Conservation (phyloP, 345 rosid species). For the Turnera subulata region DNA sequence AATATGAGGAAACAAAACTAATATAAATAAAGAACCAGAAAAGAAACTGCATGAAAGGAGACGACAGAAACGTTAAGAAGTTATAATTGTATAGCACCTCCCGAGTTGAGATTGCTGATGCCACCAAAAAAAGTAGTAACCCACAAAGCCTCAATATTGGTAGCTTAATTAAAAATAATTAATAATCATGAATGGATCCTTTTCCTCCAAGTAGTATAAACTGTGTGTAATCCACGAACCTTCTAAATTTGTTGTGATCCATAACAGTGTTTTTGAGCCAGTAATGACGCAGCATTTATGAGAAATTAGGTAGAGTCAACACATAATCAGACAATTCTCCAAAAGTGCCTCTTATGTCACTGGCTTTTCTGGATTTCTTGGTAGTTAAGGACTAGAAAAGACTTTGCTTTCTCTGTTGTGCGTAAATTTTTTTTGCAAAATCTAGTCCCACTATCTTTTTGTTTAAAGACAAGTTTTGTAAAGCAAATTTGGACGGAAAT, state of each 20-base stretch:
- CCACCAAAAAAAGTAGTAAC: neutral
- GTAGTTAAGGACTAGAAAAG: conserved; percentile 13
- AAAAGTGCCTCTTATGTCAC: neutral
- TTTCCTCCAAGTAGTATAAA: conserved; percentile 6
- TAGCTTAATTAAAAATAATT: neutral
- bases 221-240: conserved; percentile 9
- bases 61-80: too few relatives aligned
- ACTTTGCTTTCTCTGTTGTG: neutral
- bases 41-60: neutral
- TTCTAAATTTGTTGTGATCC: conserved; percentile 9
- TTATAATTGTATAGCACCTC: too few relatives aligned
- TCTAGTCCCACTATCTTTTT: too few relatives aligned
- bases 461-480: too few relatives aligned
- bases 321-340: neutral
- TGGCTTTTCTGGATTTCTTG: conserved; percentile 14
- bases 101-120: neutral
- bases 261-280: neutral
- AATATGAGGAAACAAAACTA: neutral
- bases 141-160: too few relatives aligned
- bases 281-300: neutral
- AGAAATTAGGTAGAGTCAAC: conserved; percentile 10
- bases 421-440: too few relatives aligned
- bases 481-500: too few relatives aligned
- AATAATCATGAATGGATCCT: neutral
- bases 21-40: neutral